Evolutionary conservation across 352 stramenopile genomes (phyloP), one percentile per base, ranked within the genome.

Genomic region (Phytopythium litorale): DNA sequence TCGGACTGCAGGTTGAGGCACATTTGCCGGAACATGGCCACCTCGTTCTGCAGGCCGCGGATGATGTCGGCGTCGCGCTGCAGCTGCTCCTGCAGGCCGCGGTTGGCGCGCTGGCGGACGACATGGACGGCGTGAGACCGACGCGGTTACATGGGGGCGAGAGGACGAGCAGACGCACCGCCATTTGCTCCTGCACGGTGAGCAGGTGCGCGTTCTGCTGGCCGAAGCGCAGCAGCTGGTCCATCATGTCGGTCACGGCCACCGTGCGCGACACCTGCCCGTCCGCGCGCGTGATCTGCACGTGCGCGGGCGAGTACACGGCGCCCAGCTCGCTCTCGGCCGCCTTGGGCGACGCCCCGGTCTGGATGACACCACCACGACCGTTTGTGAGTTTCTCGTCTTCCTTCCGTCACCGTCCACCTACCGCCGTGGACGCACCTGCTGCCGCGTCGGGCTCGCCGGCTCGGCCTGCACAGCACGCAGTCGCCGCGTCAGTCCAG

Each of bases 11-110:
- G 73, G 60, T 82, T 91, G 51, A 91, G 66, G 66, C 84, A 93
- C 78, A 93, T 89, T 62, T 91, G 78, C 49, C 80, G 81, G 60
- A 91, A 91, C 79, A 93, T 89, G 32, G 79, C 67, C 58, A 91
- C 78, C 71, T 93, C 84, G 67, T 91, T 88, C 69, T 89, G 79
- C 35, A 93, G 74, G 3, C 76, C 64, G 18, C 54, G 73, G 61
- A 91, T 85, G 51, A 91, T 78, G 45, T 85, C 81, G 87, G 71
- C 70, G 53, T 84, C 78, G 25, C 66, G 78, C 64, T 89, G 79
- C 53, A 88, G 56, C 57, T 88, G 79, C 59, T 92, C 84, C 65
- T 91, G 80, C 25, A 91, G 69, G 46, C 63, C 72, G 43, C 73
- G 80, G 54, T 91, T 93, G n/a, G 78, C 75, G 54, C 79, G 65